Evolutionary conservation across 441 rosid species (phyloP), one percentile per base, ranked within the genome.

Genomic region (Populus trichocarpa): DNA sequence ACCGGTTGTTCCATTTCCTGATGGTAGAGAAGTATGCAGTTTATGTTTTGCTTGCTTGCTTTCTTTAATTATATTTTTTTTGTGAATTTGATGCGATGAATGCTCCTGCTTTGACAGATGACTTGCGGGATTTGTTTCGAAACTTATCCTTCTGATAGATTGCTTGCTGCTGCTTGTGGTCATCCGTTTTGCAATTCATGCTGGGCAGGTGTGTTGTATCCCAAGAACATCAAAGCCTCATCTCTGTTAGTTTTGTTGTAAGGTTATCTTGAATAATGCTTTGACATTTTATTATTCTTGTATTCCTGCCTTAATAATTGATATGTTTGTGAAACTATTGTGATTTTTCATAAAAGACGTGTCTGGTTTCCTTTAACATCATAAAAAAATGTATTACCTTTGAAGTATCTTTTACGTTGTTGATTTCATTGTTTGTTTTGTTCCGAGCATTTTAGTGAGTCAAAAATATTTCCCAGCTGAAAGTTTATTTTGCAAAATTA

Each of bases 101-200:
- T 64, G 22, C 69, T 53, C 28, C 23, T 65, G 69, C 71, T 70
- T 26, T 72, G 75, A 28, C 86, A 94, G 99, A 80, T 86, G 80
- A 88, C 92, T 22, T 96, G 99, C 78, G 97, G 98, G 74, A 96
- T 96, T 70, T 96, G 99, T 85, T 94, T 94, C 72, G 98, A 96
- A 75, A 72, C 84, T 71, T 83, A 88, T 84, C 84, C 86, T 66
- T 67, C 57, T 79, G 92, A 92, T 80, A 85, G 81, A 79, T 78
- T 90, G 71, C 66, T 77, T 67, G 86, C 95, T 72, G 96, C 92
- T 75, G 88, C 92, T 74, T 96, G 98, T 84, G 98, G 97, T 80
- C 99, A 96, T 84, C 97, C 94, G 66, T 96, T 90, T 85, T 96
- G 98, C 78, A 70, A 66, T 64, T 67, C 84, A 70, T 96, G 98